These are phyloP conservation scores for Plenodomus biglobosus DNA, from an alignment of 2,329 filamentous ascomycete species.

Conservation along the genomic window DNA sequence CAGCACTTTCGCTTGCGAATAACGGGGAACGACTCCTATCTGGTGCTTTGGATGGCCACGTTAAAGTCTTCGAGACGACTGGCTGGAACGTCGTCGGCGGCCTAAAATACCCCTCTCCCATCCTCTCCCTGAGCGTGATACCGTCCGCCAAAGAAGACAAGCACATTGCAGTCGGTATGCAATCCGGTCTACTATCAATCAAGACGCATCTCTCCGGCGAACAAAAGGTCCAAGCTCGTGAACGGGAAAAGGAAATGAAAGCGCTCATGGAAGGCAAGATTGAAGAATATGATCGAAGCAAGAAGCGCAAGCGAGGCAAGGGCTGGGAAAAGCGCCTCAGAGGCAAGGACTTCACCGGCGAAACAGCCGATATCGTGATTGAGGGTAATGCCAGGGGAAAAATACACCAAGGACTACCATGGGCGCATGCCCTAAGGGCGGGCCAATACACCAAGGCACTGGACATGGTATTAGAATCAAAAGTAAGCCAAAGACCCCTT, in stretches of 20 bases:
- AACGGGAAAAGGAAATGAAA: slow-evolving; percentile 82
- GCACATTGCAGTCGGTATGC: slow-evolving; percentile 92
- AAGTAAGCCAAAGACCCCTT: slow-evolving; percentile 24
- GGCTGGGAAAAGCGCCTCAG: slow-evolving; percentile 64
- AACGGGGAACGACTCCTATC: slow-evolving; percentile 79
- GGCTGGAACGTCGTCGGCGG: slow-evolving; percentile 96
- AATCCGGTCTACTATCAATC: slow-evolving; percentile 87
- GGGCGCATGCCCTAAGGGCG: slow-evolving; percentile 80
- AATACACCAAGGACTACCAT: slow-evolving; percentile 66
- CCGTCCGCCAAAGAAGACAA: slow-evolving; percentile 74
- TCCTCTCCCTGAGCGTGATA: slow-evolving; percentile 80
- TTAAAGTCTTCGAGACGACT: slow-evolving; percentile 94
- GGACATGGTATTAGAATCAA: slow-evolving; percentile 67
- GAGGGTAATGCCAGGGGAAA: slow-evolving; percentile 69
- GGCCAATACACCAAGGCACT: slow-evolving; percentile 76
- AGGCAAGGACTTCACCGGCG: slow-evolving; percentile 78
- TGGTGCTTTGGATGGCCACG: slow-evolving; percentile 89
- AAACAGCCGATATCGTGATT: slow-evolving; percentile 85
- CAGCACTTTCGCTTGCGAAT: slow-evolving; percentile 78
- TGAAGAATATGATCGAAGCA: slow-evolving; percentile 73
- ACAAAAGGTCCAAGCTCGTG: slow-evolving; percentile 73
- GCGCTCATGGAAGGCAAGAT: slow-evolving; percentile 76
- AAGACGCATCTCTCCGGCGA: slow-evolving; percentile 83
- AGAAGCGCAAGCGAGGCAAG: slow-evolving; percentile 62
- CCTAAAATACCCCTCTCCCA: slow-evolving; percentile 88